phyloP scores from a whole-genome alignment of 441 rosid genomes.

The Populus hybrid region DNA sequence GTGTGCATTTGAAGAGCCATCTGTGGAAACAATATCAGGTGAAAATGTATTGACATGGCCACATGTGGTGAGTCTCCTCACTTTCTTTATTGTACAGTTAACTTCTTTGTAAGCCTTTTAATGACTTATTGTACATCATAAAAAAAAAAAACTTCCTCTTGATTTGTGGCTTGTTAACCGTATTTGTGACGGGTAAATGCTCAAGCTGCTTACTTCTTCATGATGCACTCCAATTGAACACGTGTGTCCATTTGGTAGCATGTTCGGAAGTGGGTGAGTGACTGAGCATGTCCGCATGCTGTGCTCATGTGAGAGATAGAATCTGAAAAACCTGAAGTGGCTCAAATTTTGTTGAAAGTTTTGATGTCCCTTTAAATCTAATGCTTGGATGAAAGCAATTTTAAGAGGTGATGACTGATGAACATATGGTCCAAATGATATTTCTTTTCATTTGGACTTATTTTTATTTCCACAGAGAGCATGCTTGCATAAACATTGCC shows the following conservation, averaged over 20 bases:
- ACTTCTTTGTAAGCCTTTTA: not conserved
- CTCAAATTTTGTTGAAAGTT: not conserved
- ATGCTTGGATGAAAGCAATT: not conserved
- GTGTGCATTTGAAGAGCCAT: constrained; percentile 96
- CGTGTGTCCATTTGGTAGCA: not conserved
- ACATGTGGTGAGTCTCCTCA: constrained; percentile 65
- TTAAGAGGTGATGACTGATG: not conserved
- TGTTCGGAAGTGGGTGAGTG: not conserved
- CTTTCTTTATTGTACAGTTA: not conserved
- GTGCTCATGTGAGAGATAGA: not conserved
- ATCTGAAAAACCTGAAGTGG: not conserved
- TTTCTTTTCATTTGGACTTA: not conserved
- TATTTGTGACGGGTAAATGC: not conserved
- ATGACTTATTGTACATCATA: not conserved
- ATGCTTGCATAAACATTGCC: not conserved
- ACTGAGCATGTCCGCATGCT: not conserved
- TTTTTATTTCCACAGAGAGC: not conserved
- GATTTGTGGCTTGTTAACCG: not conserved
- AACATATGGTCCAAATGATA: not conserved
- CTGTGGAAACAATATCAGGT: constrained; percentile 84
- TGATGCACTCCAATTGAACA: not conserved
- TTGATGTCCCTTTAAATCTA: not conserved
- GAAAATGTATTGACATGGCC: constrained; percentile 97
- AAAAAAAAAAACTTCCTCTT: not conserved
- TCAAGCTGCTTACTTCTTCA: not conserved